Base-by-base conservation (phyloP, 2,329 filamentous ascomycete genomes). In the Aspergillus sp. region DNA sequence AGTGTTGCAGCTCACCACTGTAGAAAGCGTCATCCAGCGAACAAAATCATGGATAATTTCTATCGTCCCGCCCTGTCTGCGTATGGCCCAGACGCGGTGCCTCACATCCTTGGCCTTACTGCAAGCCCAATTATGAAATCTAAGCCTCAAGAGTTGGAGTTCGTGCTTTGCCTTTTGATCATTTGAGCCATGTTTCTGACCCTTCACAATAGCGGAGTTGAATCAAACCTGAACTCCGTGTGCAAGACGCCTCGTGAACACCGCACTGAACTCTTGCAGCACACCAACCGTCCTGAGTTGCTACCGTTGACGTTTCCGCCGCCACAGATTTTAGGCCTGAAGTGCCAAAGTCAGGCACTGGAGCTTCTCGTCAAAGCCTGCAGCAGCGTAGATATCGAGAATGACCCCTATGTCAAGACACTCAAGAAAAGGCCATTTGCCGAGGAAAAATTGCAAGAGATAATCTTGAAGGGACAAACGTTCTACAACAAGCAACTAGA, bases 61-160 rank as follows among this genome's bases (percentile, higher is more conserved):
- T 93, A 93, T 47, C 72, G 76, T 40, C 16, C 56, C 52, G 12
- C 67, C 67, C 31, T 41, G 33, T 0, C 41, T 35, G 42, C 38
- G 8, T 37, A 38, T 2, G 66, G 64, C 0, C 38, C 53, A 0
- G 24, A 39, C 8, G 39, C 45, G n/a, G 49, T 64, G 6, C 86
- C 86, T 0, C 66, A 68, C 13, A 79, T 94, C 16, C 64, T 94
- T 4, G 86, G 86, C 0, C 65, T 94, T 15, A 88, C 81, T 5
- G 86, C 86, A 1, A 93, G 82, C 40, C 86, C 86, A 0, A 71
- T 84, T 3, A 75, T 80, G 42, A 74, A 67, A 34, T 74, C 71
- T 1, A 70, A 69, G 11, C 53, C 68, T 1, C 58, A 63, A 1
- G 70, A 70, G 22, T 64, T 89, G 10, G 61, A 72, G 55, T 72